Evolutionary conservation across 1,139 yeast species (phyloP).

Genomic region (Zygotorulaspora mrakii): DNA sequence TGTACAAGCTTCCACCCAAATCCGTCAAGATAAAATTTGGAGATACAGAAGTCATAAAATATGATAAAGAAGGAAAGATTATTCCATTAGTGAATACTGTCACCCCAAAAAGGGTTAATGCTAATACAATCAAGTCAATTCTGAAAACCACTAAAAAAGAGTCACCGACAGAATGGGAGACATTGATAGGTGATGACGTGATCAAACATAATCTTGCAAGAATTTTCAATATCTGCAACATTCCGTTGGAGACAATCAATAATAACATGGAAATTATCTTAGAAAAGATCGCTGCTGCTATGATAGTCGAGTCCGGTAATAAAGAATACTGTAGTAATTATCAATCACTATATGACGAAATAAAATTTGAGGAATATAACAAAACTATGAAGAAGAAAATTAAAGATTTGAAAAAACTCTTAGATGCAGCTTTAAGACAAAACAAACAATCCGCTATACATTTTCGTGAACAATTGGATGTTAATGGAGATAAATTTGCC

Average conservation of each 20-base stretch:
- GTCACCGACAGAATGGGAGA: conserved; percentile 2
- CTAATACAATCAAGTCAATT: neutral
- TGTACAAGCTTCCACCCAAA: neutral
- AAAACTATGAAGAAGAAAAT: neutral
- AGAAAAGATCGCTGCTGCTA: conserved; percentile 2
- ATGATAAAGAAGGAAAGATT: neutral
- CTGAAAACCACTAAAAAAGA: conserved; percentile 1
- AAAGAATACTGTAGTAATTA: conserved; percentile 1
- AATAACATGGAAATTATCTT: neutral
- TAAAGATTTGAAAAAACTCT: neutral
- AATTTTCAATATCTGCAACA: conserved; percentile 3
- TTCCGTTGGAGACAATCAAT: neutral
- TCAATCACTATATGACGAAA: conserved; percentile 3
- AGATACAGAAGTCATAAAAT: conserved; percentile 1
- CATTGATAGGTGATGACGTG: neutral
- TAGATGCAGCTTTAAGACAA: neutral
- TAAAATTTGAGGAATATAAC: conserved; percentile 1
- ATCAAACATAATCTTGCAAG: conserved; percentile 1
- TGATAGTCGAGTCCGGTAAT: conserved; percentile 1
- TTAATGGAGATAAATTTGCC: neutral
- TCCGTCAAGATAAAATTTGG: neutral
- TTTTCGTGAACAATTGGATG: neutral
- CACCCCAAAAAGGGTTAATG: neutral
- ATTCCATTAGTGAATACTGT: neutral
- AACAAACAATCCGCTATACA: neutral